Evolutionary conservation across 2,329 filamentous ascomycete genomes (phyloP).

Genomic region (Elsinoe fawcettii): DNA sequence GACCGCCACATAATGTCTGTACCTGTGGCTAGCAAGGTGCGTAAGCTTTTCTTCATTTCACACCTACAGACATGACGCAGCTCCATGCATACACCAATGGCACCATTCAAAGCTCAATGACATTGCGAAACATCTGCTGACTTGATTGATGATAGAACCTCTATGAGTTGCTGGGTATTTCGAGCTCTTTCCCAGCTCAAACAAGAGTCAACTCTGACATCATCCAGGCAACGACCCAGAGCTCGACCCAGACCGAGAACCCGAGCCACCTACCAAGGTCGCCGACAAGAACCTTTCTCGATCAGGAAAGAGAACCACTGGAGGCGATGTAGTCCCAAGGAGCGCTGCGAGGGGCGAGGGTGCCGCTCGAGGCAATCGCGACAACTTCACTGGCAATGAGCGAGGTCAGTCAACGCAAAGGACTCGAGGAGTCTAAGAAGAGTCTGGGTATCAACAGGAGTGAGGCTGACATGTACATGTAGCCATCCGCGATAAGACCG

Average conservation of each 20-base stretch:
- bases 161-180: conserved; percentile 93
- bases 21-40: conserved; percentile 23
- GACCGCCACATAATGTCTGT: conserved; percentile 13
- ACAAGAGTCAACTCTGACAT: conserved; percentile 15
- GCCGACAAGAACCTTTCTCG: conserved; percentile 75
- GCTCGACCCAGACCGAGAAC: conserved; percentile 64
- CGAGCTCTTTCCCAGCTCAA: neutral
- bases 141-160: conserved; percentile 60
- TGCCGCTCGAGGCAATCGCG: conserved; percentile 47
- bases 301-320: conserved; percentile 79
- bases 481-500: conserved; percentile 88
- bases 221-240: conserved; percentile 59
- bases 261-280: conserved; percentile 74
- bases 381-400: conserved; percentile 67
- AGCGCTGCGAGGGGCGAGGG: conserved; percentile 33
- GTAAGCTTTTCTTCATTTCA: conserved; percentile 12
- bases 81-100: neutral
- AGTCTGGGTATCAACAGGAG: neutral
- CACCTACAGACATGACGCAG: conserved; percentile 9
- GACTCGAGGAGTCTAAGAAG: neutral
- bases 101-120: neutral
- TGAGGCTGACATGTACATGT: conserved; percentile 9
- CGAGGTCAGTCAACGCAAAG: conserved; percentile 58
- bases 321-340: conserved; percentile 57
- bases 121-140: neutral